These are phyloP conservation scores for Phytophthora cryptogea DNA, from an alignment of 352 stramenopile genomes.

Conservation along the genomic window DNA sequence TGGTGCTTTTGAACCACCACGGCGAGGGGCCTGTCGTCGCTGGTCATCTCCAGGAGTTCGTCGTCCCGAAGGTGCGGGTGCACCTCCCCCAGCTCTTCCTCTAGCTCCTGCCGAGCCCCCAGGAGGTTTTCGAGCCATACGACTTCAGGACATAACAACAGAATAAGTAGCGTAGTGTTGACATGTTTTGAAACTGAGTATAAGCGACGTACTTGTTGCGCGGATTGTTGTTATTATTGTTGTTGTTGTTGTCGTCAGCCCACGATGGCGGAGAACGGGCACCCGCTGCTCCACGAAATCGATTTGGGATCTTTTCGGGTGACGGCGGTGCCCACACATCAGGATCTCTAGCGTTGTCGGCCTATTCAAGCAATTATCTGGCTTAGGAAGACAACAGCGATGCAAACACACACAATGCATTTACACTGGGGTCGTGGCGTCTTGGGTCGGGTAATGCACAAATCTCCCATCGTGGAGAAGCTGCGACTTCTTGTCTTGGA, in stretches of 20 bases:
- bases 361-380: conserved; percentile 11
- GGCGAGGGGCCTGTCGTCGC: conserved; percentile 38
- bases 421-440: conserved; percentile 24
- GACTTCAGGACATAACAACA: conserved; percentile 25
- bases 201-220: conserved; percentile 20
- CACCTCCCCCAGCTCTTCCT: neutral
- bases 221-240: conserved; percentile 37
- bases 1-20: conserved; percentile 25
- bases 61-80: conserved; percentile 41
- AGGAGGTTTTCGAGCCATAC: conserved; percentile 35
- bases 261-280: conserved; percentile 52
- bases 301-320: conserved; percentile 46
- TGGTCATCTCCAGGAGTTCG: conserved; percentile 68
- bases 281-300: conserved; percentile 30
- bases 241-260: conserved; percentile 56
- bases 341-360: conserved; percentile 46
- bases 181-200: neutral
- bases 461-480: conserved; percentile 58
- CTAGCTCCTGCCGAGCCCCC: conserved; percentile 22
- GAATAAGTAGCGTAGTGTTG: neutral
- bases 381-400: neutral
- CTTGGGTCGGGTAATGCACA: conserved; percentile 36
- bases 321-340: conserved; percentile 80
- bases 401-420: neutral
- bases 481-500: conserved; percentile 28